These are phyloP conservation scores for Truncatella angustata DNA, from an alignment of 2,329 filamentous ascomycete species.

Conservation along the genomic window DNA sequence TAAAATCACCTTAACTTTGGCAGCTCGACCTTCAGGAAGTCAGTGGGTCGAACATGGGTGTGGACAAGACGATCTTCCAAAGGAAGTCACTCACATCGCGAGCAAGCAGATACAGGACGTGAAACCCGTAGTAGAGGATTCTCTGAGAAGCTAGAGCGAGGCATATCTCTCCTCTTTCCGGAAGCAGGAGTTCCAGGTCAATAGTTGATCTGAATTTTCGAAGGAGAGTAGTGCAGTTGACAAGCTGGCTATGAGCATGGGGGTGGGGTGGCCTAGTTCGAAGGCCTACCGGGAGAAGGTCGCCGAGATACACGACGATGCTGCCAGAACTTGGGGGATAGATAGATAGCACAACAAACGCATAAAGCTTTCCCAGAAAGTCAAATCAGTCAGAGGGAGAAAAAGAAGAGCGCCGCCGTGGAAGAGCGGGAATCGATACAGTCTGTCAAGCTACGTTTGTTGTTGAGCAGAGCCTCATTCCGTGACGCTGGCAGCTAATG, in stretches of 20 bases:
- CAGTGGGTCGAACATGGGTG: conserved; percentile 10
- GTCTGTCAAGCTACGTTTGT: not conserved
- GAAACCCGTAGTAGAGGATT: conserved; percentile 69
- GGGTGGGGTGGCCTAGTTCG: too few relatives aligned
- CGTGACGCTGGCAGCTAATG: not conserved
- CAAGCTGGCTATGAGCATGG: too few relatives aligned
- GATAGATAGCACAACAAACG: too few relatives aligned
- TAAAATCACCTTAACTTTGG: conserved; percentile 77
- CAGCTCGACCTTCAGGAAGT: conserved; percentile 61
- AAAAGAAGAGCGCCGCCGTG: too few relatives aligned
- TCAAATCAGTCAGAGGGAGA: too few relatives aligned
- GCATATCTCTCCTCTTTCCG: conserved; percentile 25
- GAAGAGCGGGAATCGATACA: too few relatives aligned
- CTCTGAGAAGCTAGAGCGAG: conserved; percentile 39
- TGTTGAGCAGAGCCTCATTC: not conserved
- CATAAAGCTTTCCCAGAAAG: too few relatives aligned
- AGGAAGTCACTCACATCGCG: conserved; percentile 57
- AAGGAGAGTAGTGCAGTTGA: too few relatives aligned
- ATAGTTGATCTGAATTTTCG: too few relatives aligned
- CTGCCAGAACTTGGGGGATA: too few relatives aligned
- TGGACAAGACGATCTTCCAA: not conserved
- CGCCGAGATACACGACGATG: too few relatives aligned
- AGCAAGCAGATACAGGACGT: conserved; percentile 76
- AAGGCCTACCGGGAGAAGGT: too few relatives aligned
- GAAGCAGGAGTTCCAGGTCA: not conserved